A percentile compares a stretch with the other conserved stretches of the same genome.
Conservation (phyloP, 2,329 filamentous ascomycete species). For the Apiospora malaysiana region DNA sequence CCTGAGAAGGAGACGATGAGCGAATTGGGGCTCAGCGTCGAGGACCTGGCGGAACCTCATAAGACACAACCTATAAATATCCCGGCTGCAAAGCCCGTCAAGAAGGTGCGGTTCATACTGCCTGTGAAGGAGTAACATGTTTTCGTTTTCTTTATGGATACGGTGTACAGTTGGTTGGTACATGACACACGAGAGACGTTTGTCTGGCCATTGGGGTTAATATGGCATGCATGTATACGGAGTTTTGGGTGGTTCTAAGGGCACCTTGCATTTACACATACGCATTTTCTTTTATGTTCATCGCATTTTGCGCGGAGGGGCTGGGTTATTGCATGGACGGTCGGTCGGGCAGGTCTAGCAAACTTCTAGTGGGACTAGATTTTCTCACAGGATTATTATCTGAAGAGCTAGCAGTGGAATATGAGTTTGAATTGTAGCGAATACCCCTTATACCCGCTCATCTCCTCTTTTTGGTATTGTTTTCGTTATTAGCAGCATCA, state of each 20-base stretch:
- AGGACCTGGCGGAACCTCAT: slow-evolving; percentile 35
- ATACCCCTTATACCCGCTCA: slow-evolving; percentile 20
- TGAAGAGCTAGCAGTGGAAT: neutral
- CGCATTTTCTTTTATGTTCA: neutral
- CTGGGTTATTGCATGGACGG: neutral
- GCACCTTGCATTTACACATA: neutral
- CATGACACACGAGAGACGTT: neutral
- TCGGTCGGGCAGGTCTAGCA: neutral
- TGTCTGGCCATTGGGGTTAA: slow-evolving; percentile 4
- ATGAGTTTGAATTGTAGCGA: slow-evolving; percentile 16
- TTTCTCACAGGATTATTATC: neutral
- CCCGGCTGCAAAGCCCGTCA: slow-evolving; percentile 56
- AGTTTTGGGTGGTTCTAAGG: neutral
- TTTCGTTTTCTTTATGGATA: neutral
- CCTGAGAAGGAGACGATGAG: slow-evolving; percentile 58
- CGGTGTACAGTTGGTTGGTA: neutral
- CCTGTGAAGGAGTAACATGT: slow-evolving; percentile 47
- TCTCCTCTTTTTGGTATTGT: neutral
- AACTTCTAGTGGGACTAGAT: neutral
- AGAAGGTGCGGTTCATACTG: slow-evolving; percentile 62
- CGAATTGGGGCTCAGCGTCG: slow-evolving; percentile 45
- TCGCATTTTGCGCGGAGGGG: slow-evolving; percentile 1
- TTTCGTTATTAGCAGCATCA: neutral
- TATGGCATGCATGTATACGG: slow-evolving; percentile 9
- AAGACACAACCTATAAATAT: slow-evolving; percentile 45